A percentile compares a stretch with the other conserved stretches of the same genome.
Conservation (phyloP, 805 yeast genomes). For the Cyberlindnera maclurae region DNA sequence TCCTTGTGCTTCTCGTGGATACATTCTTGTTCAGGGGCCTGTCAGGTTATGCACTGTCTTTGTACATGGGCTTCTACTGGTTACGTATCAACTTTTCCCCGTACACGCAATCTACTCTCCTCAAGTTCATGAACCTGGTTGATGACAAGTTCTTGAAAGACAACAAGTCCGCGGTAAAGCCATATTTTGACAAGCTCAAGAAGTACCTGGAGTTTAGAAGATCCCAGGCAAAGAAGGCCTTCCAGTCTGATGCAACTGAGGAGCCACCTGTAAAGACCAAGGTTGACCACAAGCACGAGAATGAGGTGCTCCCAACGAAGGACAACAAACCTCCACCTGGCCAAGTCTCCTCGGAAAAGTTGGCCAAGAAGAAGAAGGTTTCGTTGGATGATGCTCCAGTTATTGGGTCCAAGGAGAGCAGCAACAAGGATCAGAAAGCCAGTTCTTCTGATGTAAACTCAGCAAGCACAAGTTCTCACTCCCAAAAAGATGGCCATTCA, state of each 20-base stretch:
- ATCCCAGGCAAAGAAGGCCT: constrained; percentile 26
- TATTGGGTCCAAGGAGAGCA: too few relatives aligned
- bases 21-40: constrained; percentile 56
- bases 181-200: constrained; percentile 31
- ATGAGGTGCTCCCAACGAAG: constrained; percentile 4
- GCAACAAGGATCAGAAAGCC: too few relatives aligned
- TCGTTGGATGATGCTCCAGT: too few relatives aligned
- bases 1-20: constrained; percentile 47
- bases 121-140: constrained; percentile 24
- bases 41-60: constrained; percentile 59
- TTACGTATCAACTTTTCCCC: constrained; percentile 51
- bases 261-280: constrained; percentile 6
- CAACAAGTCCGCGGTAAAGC: constrained; percentile 22
- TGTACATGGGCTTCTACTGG: constrained; percentile 61
- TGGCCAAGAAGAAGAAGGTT: not conserved
- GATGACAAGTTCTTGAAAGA: constrained; percentile 29
- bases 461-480: too few relatives aligned
- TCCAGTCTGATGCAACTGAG: constrained; percentile 7
- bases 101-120: constrained; percentile 29
- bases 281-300: constrained; percentile 1
- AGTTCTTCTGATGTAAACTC: too few relatives aligned
- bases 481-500: too few relatives aligned
- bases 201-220: constrained; percentile 36
- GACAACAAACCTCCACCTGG: constrained; percentile 2
- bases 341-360: not conserved